Conservation (phyloP, 1,284 basidiomycete species). For the Xerocomus minutiporus region DNA sequence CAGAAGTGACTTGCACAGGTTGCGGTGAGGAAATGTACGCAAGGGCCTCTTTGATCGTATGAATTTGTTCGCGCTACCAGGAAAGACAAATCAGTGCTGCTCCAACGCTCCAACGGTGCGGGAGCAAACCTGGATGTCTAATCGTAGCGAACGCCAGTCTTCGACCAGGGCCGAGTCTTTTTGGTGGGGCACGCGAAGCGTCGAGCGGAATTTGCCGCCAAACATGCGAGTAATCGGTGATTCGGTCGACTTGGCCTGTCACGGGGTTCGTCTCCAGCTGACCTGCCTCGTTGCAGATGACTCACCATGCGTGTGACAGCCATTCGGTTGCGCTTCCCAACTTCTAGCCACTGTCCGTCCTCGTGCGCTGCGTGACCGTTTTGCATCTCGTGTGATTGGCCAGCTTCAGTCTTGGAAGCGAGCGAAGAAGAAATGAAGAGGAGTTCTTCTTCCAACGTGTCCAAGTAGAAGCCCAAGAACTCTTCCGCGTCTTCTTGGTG, state of each 20-base stretch:
- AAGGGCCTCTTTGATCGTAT: constrained; percentile 82
- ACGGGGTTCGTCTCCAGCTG: not conserved
- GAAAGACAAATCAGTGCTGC: no score
- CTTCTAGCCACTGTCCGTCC: constrained; percentile 81
- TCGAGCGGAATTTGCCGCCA: constrained; percentile 89
- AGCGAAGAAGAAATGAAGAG: constrained; percentile 57
- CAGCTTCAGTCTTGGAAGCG: constrained; percentile 27
- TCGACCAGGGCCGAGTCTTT: constrained; percentile 88
- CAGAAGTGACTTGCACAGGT: constrained; percentile 66
- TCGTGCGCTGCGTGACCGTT: constrained; percentile 33
- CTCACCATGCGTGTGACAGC: constrained; percentile 79
- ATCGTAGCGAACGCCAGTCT: constrained; percentile 85
- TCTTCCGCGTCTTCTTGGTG: constrained; percentile 99
- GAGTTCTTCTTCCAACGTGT: constrained; percentile 93
- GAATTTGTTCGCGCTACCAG: constrained; percentile 64
- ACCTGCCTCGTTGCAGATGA: constrained; percentile 14
- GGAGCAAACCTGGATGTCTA: constrained; percentile 79
- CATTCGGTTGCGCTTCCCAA: constrained; percentile 84
- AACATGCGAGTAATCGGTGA: constrained; percentile 91
- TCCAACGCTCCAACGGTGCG: not conserved
- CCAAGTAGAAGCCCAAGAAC: constrained; percentile 96
- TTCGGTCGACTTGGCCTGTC: constrained; percentile 72
- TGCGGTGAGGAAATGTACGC: constrained; percentile 78
- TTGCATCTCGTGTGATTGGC: constrained; percentile 12
- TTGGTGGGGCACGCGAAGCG: constrained; percentile 75